phyloP scores from a whole-genome alignment of 1,284 basidiomycete genomes.

The Spongispora temasekensis region DNA sequence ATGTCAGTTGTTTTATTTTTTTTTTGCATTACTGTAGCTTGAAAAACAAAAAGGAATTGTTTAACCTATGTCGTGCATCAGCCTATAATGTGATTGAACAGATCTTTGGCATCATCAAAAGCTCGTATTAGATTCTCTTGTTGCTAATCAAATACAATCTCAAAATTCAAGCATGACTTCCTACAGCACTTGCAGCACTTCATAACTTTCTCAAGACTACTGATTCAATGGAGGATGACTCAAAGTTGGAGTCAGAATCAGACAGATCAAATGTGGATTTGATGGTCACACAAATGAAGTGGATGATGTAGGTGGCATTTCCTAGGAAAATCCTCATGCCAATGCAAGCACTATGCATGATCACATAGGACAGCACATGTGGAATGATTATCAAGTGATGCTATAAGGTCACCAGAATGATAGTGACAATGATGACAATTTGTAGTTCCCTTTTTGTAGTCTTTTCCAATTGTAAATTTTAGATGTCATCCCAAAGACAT shows the following conservation, averaged over 20 bases:
- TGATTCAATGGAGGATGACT: neutral
- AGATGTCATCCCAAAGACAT: neutral
- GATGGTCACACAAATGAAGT: neutral
- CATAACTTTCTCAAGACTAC: slow-evolving; percentile 40
- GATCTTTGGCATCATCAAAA: slow-evolving; percentile 46
- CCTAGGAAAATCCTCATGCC: neutral
- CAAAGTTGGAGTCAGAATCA: no score
- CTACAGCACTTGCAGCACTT: slow-evolving; percentile 31
- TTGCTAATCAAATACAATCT: slow-evolving; percentile 29
- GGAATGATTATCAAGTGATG: neutral
- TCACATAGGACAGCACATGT: neutral
- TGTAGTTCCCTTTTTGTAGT: no score
- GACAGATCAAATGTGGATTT: no score
- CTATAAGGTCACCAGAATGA: neutral
- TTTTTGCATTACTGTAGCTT: neutral
- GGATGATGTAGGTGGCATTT: neutral
- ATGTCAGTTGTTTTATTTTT: neutral
- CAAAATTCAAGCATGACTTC: slow-evolving; percentile 33
- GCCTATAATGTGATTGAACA: slow-evolving; percentile 42
- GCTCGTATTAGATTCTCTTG: slow-evolving; percentile 31
- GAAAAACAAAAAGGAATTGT: slow-evolving; percentile 37
- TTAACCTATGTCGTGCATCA: slow-evolving; percentile 42
- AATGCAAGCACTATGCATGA: neutral
- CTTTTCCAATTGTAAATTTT: neutral
- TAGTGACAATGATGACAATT: neutral